Conservation (phyloP, 495 filamentous ascomycete species). For the Ascodesmis nigricans region DNA sequence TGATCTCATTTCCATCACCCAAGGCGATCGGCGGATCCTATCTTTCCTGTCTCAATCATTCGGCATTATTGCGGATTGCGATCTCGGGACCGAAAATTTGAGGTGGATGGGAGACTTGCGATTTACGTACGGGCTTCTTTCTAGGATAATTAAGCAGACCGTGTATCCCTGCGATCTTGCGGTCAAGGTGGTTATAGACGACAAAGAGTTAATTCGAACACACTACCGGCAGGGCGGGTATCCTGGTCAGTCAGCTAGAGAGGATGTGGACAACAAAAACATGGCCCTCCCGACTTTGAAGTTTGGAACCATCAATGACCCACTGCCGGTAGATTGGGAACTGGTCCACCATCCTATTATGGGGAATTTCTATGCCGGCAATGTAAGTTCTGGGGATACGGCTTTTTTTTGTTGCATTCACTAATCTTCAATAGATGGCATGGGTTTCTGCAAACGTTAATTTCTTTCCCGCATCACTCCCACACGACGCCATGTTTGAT, state of each 20-base stretch:
- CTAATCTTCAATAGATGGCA: slow-evolving; percentile 40
- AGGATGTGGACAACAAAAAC: slow-evolving; percentile 12
- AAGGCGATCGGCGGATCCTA: slow-evolving; percentile 44
- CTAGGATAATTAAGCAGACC: slow-evolving; percentile 45
- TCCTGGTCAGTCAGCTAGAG: slow-evolving; percentile 19
- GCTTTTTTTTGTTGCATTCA: background rate
- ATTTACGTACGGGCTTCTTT: slow-evolving; percentile 65
- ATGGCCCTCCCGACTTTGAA: slow-evolving; percentile 47
- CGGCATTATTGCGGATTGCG: slow-evolving; percentile 73
- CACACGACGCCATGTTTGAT: slow-evolving; percentile 70
- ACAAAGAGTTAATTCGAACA: slow-evolving; percentile 50
- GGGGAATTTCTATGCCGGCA: slow-evolving; percentile 86
- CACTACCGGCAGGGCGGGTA: slow-evolving; percentile 37
- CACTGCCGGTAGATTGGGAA: slow-evolving; percentile 54
- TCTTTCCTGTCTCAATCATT: slow-evolving; percentile 83
- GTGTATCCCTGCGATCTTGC: slow-evolving; percentile 78
- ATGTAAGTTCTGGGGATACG: slow-evolving; percentile 27
- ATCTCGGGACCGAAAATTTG: slow-evolving; percentile 71
- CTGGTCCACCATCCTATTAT: slow-evolving; percentile 48
- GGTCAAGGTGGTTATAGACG: slow-evolving; percentile 54
- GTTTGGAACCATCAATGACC: slow-evolving; percentile 58
- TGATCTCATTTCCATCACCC: slow-evolving; percentile 73
- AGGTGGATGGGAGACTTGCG: slow-evolving; percentile 76
- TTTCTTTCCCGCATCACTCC: slow-evolving; percentile 72
- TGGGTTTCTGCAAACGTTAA: slow-evolving; percentile 70